Evolutionary conservation across 2,329 filamentous ascomycete species (phyloP).

Genomic region (Seiridium cupressi): DNA sequence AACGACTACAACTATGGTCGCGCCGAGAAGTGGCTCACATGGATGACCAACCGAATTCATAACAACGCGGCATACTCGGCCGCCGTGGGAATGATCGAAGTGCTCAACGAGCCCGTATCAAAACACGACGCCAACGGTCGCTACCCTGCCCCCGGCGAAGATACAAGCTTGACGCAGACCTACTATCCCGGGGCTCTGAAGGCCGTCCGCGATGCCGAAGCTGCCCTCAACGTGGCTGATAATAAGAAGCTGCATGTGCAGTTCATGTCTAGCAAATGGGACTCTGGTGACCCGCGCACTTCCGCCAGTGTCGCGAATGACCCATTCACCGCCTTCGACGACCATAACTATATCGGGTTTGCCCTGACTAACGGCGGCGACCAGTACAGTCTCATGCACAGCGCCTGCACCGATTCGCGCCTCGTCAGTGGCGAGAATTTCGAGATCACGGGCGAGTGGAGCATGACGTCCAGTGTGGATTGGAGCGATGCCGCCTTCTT

Average conservation of each 20-base stretch:
- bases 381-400: conserved; percentile 15
- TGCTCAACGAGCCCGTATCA: conserved; percentile 57
- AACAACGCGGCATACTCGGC: conserved; percentile 39
- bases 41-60: conserved; percentile 53
- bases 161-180: conserved; percentile 29
- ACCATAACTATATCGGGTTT: conserved; percentile 57
- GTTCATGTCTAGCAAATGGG: conserved; percentile 51
- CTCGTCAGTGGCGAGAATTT: conserved; percentile 15
- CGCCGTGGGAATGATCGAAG: conserved; percentile 57
- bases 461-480: conserved; percentile 19
- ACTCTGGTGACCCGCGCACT: conserved; percentile 47
- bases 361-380: conserved; percentile 14
- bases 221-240: conserved; percentile 35
- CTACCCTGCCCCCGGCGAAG: conserved; percentile 18
- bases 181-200: conserved; percentile 47
- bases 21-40: conserved; percentile 52
- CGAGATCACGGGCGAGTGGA: conserved; percentile 21
- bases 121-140: conserved; percentile 25
- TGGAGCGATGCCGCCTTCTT: conserved; percentile 14
- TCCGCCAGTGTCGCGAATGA: conserved; percentile 40
- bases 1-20: conserved; percentile 54
- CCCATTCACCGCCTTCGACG: conserved; percentile 47
- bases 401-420: conserved; percentile 19
- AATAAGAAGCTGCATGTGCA: conserved; percentile 50
- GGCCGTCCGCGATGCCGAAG: conserved; percentile 49